A percentile compares a stretch with the other conserved stretches of the same genome.
Conservation (phyloP, 352 stramenopile genomes). For the Phytophthora kernoviae region DNA sequence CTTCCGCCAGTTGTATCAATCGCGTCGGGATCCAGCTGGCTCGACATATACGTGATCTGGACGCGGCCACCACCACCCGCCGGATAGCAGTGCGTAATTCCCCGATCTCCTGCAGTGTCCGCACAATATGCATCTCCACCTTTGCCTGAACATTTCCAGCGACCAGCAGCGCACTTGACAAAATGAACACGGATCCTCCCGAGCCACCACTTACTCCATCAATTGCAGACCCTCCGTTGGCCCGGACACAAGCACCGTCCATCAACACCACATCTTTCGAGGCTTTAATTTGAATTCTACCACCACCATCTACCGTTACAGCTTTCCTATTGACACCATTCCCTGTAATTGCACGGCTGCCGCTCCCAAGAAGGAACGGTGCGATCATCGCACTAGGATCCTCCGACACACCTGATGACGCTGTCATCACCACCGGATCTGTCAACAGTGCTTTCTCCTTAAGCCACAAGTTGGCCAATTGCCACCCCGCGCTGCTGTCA, state of each 20-base stretch:
- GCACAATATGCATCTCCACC: slow-evolving; percentile 60
- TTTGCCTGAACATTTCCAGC: slow-evolving; percentile 47
- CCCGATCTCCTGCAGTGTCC: slow-evolving; percentile 22
- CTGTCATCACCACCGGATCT: slow-evolving; percentile 16
- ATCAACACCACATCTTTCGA: slow-evolving; percentile 78
- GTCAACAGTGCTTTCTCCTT: slow-evolving; percentile 36
- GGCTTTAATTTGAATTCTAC: slow-evolving; percentile 64
- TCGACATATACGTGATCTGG: slow-evolving; percentile 72
- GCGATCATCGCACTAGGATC: slow-evolving; percentile 36
- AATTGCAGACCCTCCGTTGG: slow-evolving; percentile 51
- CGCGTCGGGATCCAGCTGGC: slow-evolving; percentile 54
- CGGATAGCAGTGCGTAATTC: slow-evolving; percentile 51
- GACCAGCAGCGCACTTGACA: slow-evolving; percentile 53
- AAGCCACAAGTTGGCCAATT: slow-evolving; percentile 56
- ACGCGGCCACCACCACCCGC: slow-evolving; percentile 69
- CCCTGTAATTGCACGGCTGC: slow-evolving; percentile 28
- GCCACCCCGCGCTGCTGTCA: slow-evolving; percentile 54
- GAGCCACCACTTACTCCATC: slow-evolving; percentile 51
- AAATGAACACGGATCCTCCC: slow-evolving; percentile 60
- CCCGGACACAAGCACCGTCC: slow-evolving; percentile 47
- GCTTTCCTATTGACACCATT: slow-evolving; percentile 10
- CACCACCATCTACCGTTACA: slow-evolving; percentile 43
- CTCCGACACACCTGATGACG: slow-evolving; percentile 5
- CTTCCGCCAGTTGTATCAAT: slow-evolving; percentile 63
- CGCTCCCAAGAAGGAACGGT: slow-evolving; percentile 56